Evolutionary conservation across 768 basidiomycete genomes (phyloP).

Genomic region (Coprinopsis sp.): DNA sequence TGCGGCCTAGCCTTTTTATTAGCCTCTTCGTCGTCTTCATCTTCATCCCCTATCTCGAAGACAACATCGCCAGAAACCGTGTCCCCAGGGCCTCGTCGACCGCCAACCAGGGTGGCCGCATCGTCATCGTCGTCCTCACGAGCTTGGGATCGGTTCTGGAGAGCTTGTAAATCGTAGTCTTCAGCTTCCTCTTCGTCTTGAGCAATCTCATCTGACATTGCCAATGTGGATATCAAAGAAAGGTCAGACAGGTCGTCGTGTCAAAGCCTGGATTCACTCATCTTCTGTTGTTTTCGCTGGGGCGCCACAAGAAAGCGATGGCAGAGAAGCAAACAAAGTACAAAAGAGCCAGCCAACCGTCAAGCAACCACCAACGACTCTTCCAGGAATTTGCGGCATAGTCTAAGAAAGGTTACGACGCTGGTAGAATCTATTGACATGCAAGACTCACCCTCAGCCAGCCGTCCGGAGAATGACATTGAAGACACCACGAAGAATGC

Average conservation of each 20-base stretch:
- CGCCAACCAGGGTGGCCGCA: slow-evolving; percentile 67
- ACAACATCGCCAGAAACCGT: slow-evolving; percentile 66
- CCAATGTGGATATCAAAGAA: slow-evolving; percentile 53
- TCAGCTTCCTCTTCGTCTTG: slow-evolving; percentile 94
- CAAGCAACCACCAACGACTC: slow-evolving; percentile 92
- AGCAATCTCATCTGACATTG: slow-evolving; percentile 95
- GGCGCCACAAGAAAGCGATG: slow-evolving; percentile 91
- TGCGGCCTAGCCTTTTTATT: slow-evolving; percentile 46
- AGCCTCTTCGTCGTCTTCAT: slow-evolving; percentile 44
- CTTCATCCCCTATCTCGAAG: slow-evolving; percentile 89
- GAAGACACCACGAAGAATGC: slow-evolving; percentile 93
- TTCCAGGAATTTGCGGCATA: slow-evolving; percentile 91
- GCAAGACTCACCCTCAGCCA: slow-evolving; percentile 69
- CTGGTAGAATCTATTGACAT: slow-evolving; percentile 3
- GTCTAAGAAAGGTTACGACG: slow-evolving; percentile 49
- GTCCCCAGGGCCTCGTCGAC: slow-evolving; percentile 44
- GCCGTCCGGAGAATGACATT: slow-evolving; percentile 83
- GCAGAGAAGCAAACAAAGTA: slow-evolving; percentile 77
- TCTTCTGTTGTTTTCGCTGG: slow-evolving; percentile 85
- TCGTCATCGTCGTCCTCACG: slow-evolving; percentile 65
- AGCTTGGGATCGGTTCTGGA: slow-evolving; percentile 50
- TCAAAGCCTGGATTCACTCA: slow-evolving; percentile 38
- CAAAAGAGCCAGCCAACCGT: slow-evolving; percentile 89
- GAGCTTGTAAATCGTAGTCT: slow-evolving; percentile 81
- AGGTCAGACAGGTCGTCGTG: slow-evolving; percentile 18